These are phyloP conservation scores for Scalesia atractyloides DNA, from an alignment of 129 eudicot genomes.

Conservation along the genomic window DNA sequence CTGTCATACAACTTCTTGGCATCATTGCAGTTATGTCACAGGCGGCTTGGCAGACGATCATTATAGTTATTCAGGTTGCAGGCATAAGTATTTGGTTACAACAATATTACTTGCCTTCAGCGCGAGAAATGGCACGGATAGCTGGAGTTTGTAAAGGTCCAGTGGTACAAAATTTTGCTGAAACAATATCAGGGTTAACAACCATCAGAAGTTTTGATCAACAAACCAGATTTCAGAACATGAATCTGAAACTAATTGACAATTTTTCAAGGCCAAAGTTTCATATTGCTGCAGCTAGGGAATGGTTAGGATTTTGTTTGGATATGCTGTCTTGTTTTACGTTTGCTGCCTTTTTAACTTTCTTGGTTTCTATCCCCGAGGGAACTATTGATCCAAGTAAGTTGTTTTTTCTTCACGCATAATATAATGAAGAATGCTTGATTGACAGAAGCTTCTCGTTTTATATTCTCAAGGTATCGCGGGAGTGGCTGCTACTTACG, in stretches of 20 bases:
- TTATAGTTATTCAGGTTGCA: constrained; percentile 21
- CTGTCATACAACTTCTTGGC: constrained; percentile 34
- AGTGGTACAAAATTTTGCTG: constrained; percentile 35
- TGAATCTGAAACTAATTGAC: constrained; percentile 34
- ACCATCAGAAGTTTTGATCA: constrained; percentile 44
- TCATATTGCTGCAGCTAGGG: constrained; percentile 42
- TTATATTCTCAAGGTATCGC: constrained; percentile 24
- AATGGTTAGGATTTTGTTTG: constrained; percentile 46
- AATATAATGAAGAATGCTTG: background rate
- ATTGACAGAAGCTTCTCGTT: background rate
- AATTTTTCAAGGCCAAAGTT: constrained; percentile 43
- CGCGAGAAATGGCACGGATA: constrained; percentile 38
- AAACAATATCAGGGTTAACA: constrained; percentile 33
- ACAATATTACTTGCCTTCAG: constrained; percentile 48
- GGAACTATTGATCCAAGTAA: constrained; percentile 51
- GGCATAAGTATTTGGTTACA: constrained; percentile 42
- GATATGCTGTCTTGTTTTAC: constrained; percentile 37
- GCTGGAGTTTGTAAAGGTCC: constrained; percentile 37
- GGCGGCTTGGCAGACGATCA: constrained; percentile 27
- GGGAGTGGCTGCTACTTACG: constrained; percentile 45
- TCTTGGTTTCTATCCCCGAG: constrained; percentile 41
- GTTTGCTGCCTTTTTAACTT: constrained; percentile 34
- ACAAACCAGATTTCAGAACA: constrained; percentile 34
- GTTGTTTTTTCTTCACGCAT: background rate
- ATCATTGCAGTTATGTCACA: constrained; percentile 33